Conservation (phyloP, 768 basidiomycete species). For the Mycena epipterygia region DNA sequence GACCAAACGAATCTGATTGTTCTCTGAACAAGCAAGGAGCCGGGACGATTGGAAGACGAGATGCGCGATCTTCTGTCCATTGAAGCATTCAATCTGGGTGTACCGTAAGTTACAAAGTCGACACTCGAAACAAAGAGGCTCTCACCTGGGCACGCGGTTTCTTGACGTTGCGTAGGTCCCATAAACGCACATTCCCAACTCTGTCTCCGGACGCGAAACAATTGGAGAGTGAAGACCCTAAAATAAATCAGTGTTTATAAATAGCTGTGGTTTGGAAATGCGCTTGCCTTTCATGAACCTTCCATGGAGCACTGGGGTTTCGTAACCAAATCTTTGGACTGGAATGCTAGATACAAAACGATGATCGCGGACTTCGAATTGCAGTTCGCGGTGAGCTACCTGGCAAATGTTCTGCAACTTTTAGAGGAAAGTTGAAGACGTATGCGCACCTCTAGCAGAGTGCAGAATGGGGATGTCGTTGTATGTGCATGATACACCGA, state of each 20-base stretch:
- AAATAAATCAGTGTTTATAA: not conserved
- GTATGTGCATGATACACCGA: constrained; percentile 58
- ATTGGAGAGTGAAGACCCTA: constrained; percentile 39
- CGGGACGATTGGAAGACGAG: constrained; percentile 49
- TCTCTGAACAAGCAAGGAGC: constrained; percentile 56
- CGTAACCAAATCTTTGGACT: constrained; percentile 61
- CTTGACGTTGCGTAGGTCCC: constrained; percentile 61
- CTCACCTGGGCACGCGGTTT: constrained; percentile 41
- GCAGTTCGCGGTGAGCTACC: constrained; percentile 65
- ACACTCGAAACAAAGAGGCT: not conserved
- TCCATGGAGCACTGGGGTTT: constrained; percentile 52
- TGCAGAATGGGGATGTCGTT: constrained; percentile 53
- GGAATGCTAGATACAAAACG: constrained; percentile 51
- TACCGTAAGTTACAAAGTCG: not conserved
- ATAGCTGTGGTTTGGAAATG: not conserved
- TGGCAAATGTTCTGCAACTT: constrained; percentile 35
- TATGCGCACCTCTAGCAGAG: constrained; percentile 56
- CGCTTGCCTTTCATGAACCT: constrained; percentile 60
- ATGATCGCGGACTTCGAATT: constrained; percentile 66
- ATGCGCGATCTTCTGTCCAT: constrained; percentile 54
- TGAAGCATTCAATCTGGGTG: constrained; percentile 52
- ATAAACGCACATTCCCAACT: constrained; percentile 57
- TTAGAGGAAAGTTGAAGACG: constrained; percentile 5
- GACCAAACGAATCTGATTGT: constrained; percentile 47
- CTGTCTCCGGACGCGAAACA: constrained; percentile 60